Percentiles rank a stretch among this genome's conserved stretches.
Evolutionary conservation across 1,284 basidiomycete species (phyloP).

Genomic region (Irpex sp.): DNA sequence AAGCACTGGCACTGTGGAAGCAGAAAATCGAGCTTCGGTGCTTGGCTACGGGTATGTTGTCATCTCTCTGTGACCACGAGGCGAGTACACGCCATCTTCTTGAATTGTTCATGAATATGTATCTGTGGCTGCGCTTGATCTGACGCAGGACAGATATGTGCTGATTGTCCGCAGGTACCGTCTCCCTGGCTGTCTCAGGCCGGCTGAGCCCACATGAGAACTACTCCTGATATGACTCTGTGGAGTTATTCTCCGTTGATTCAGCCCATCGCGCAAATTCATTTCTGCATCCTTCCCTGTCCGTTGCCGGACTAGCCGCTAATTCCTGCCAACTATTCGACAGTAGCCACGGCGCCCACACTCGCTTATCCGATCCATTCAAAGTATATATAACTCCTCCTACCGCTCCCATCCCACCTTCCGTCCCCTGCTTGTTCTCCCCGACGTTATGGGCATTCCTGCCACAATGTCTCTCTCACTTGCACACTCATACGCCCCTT

Average conservation of each 20-base stretch:
- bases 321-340: conserved; percentile 8
- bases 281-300: conserved; percentile 13
- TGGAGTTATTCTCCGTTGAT: conserved; percentile 13
- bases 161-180: too few relatives aligned
- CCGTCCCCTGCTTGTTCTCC: not conserved
- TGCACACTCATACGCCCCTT: not conserved
- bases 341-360: conserved; percentile 15
- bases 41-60: not conserved
- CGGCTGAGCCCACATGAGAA: conserved; percentile 4
- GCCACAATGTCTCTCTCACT: conserved; percentile 3
- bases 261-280: conserved; percentile 14
- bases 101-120: not conserved
- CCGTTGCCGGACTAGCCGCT: conserved; percentile 15
- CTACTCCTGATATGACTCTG: conserved; percentile 4
- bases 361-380: conserved; percentile 19
- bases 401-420: not conserved
- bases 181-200: too few relatives aligned
- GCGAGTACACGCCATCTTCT: not conserved
- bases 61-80: not conserved
- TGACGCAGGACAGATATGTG: conserved; percentile 7
- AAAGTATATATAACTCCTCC: conserved; percentile 11
- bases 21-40: not conserved
- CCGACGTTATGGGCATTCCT: not conserved
- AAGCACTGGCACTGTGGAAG: not conserved
- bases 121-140: conserved; percentile 7